These are phyloP conservation scores for Saturnispora silvae DNA, from an alignment of 805 yeast genomes.

Conservation along the genomic window DNA sequence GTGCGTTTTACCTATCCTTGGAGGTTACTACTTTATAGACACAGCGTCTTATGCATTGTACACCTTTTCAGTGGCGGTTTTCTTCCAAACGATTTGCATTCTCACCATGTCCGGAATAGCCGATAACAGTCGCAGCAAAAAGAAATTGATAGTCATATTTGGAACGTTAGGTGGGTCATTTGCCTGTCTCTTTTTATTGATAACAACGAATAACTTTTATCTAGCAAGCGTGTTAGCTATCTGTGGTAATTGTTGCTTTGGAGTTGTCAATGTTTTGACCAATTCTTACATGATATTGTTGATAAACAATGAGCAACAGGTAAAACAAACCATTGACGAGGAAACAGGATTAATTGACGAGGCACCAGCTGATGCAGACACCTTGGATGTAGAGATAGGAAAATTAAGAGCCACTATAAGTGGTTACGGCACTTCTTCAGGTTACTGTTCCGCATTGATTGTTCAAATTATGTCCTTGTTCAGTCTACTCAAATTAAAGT, in stretches of 20 bases:
- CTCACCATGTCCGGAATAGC: constrained; percentile 66
- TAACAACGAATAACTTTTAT: constrained; percentile 34
- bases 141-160: constrained; percentile 42
- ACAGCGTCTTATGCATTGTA: constrained; percentile 67
- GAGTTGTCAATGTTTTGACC: constrained; percentile 72
- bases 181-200: constrained; percentile 35
- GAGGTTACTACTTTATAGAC: constrained; percentile 38
- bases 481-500: constrained; percentile 21
- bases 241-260: constrained; percentile 58
- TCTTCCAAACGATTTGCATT: constrained; percentile 61
- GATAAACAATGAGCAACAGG: constrained; percentile 28
- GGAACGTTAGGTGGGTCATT: constrained; percentile 49
- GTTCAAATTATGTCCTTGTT: constrained; percentile 54
- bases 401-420: constrained; percentile 41
- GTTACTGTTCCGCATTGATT: constrained; percentile 57
- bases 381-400: too few relatives aligned
- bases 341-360: background rate
- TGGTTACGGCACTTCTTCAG: constrained; percentile 63
- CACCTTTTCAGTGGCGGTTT: constrained; percentile 61
- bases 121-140: constrained; percentile 53
- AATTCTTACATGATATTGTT: constrained; percentile 61
- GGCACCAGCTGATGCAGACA: constrained; percentile 5
- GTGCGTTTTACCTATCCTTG: constrained; percentile 27
- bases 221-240: constrained; percentile 45
- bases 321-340: background rate